Evolutionary conservation across 495 filamentous ascomycete species (phyloP).

Genomic region (Beverwykella pulmonaria): DNA sequence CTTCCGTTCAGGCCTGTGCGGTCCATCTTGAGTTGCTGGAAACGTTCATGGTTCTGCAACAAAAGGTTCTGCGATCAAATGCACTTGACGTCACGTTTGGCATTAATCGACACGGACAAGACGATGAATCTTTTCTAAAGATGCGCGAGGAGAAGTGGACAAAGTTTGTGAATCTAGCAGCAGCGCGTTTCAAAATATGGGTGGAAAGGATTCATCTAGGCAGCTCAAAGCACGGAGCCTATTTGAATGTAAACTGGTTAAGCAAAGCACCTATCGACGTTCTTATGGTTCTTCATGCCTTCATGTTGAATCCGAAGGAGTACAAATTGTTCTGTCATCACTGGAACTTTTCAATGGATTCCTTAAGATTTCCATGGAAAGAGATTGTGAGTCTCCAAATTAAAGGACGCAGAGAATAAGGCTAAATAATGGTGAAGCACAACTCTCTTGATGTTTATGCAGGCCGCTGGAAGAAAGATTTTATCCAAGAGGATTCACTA

Average conservation of each 20-base stretch:
- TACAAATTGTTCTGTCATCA: too few relatives aligned
- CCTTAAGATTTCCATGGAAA: slow-evolving; percentile 37
- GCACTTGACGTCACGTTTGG: neutral
- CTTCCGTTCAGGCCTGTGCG: too few relatives aligned
- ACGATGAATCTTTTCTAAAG: neutral
- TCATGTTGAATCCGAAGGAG: slow-evolving; percentile 76
- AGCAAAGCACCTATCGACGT: slow-evolving; percentile 64
- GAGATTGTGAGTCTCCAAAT: neutral
- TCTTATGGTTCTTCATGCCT: slow-evolving; percentile 86
- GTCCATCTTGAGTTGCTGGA: neutral
- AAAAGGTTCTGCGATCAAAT: neutral
- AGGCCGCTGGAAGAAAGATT: too few relatives aligned
- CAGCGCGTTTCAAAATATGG: neutral
- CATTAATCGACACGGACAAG: neutral
- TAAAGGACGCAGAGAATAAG: neutral
- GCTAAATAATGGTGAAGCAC: neutral
- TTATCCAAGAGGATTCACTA: too few relatives aligned
- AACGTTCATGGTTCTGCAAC: neutral
- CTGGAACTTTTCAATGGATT: slow-evolving; percentile 64
- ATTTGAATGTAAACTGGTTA: neutral
- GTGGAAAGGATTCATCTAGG: neutral
- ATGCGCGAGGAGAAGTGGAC: neutral
- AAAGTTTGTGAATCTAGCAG: neutral
- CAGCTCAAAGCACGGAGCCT: neutral
- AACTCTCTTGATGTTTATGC: neutral